Conservation (phyloP, 148 eudicot genomes). For the Rhododendron ferrugineum region DNA sequence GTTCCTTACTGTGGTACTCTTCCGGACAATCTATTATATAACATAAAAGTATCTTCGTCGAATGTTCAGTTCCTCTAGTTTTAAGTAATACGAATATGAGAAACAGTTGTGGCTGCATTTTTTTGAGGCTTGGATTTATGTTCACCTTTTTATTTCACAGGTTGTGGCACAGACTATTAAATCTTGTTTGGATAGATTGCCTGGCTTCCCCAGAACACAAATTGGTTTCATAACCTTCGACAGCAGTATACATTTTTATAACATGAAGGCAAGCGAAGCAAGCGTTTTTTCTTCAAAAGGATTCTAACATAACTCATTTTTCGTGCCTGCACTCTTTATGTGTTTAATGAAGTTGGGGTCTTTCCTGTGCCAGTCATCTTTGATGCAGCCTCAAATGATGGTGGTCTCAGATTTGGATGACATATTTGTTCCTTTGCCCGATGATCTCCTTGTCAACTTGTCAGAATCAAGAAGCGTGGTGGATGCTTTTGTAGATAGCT, state of each 20-base stretch:
- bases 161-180: slow-evolving; percentile 86
- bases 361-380: slow-evolving; percentile 70
- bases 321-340: not conserved
- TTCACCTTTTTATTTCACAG: slow-evolving; percentile 28
- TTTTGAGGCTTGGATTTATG: not conserved
- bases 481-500: slow-evolving; percentile 85
- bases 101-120: not conserved
- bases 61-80: not conserved
- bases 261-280: slow-evolving; percentile 92
- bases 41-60: not conserved
- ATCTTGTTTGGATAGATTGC: slow-evolving; percentile 77
- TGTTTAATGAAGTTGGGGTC: slow-evolving; percentile 18
- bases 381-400: slow-evolving; percentile 98
- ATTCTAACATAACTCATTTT: not conserved
- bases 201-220: slow-evolving; percentile 87
- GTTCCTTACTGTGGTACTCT: not conserved
- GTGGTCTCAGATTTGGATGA: slow-evolving; percentile 93
- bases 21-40: not conserved
- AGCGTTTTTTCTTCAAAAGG: slow-evolving; percentile 10
- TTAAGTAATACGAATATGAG: not conserved
- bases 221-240: slow-evolving; percentile 97
- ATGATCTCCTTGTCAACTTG: slow-evolving; percentile 97
- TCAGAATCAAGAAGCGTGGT: slow-evolving; percentile 94
- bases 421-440: slow-evolving; percentile 94
- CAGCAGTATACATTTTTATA: slow-evolving; percentile 91